Evolutionary conservation across 1,139 yeast genomes (phyloP), one percentile per base, ranked within the genome.

Genomic region (Blastobotrys serpentis): DNA sequence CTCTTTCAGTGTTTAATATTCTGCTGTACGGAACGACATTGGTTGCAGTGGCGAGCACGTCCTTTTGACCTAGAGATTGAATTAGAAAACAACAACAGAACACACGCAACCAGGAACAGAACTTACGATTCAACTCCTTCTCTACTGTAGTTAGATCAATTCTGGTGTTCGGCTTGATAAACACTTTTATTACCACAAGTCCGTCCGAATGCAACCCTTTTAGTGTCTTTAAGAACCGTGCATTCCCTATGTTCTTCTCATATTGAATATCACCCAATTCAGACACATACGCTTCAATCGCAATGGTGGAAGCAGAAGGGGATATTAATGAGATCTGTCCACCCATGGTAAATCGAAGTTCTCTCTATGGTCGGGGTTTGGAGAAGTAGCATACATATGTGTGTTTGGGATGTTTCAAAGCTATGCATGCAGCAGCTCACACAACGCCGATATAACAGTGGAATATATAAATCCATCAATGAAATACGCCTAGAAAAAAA

Each of bases 271-370:
- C 81, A 25, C 80, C 81, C 19, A 92, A 72, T 46, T 86, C 88
- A 59, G 86, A 86, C 33, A 92, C 79, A 60, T 90, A 92, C 1
- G 98, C 90, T 26, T 94, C 89, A 3, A 89, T 76, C 10, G 95
- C 96, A 59, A 92, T 87, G 1, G 97, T 86, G 3, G 95, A 90
- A 2, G 97, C 89, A 11, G 92, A 81, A 4, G 96, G 96, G 23
- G 96, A 88, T 62, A 88, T 70, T 43, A 86, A 72, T 3, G 97
- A 89, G 56, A 90, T 71, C 64, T 86, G 85, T 17, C 87, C 88
- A 14, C 97, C 97, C 97, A 90, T 89, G 47, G 37, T 49, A n/a
- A 14, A 14, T 23, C 10, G 26, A 10, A 10, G 7, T 6, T 5
- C 14, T 11, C 34, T 30, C 14, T 13, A 11, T 30, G 14, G 34